Base-by-base conservation (phyloP, 148 eudicot species). In the Pharnaceum exiguum region DNA sequence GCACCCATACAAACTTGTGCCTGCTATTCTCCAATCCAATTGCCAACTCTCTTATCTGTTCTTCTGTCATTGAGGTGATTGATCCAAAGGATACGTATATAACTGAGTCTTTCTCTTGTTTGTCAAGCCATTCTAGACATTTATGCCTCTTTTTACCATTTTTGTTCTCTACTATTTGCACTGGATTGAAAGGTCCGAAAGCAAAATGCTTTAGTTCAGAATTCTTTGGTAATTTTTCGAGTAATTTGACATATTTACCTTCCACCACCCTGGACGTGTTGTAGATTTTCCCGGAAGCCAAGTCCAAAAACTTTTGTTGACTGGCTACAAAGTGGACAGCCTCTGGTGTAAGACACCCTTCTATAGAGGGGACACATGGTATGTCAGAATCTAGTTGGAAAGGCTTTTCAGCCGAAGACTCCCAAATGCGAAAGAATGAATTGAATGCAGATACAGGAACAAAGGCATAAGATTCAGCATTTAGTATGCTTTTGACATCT, bases 31-130 rank as follows among this genome's bases (percentile, higher is more conserved):
- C 89, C 27, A 87, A 44, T 63, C 89, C 89, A 5, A 54, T 31
- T 0, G 89, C 90, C 5, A 83, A 8, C 69, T 83, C 95, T 5
- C 21, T 39, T 37, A 68, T 71, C 65, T 86, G 73, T 23, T 78
- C 72, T 5, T 73, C 65, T 0, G 51, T 37, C 25, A 86, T 10
- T 0, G 83, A 68, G 38, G 75, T 71, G 6, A 74, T 69, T 1
- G 86, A 71, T 12, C 95, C 95, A 42, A 86, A 86, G 0, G 86
- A 82, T 3, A 83, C 78, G 52, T 55, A 83, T 4, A 79, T 47
- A 17, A 83, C 87, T 0, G 81, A 73, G 24, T 71, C 54, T 5
- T 55, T 44, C 35, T 35, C 67, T 48, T 80, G 60, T 65, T 65
- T 18, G 23, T 65, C 61, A 5, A 64, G 60, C 63, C 63, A 57